These are phyloP conservation scores for Lactarius akahatsu DNA, from an alignment of 768 basidiomycete species.

Conservation along the genomic window DNA sequence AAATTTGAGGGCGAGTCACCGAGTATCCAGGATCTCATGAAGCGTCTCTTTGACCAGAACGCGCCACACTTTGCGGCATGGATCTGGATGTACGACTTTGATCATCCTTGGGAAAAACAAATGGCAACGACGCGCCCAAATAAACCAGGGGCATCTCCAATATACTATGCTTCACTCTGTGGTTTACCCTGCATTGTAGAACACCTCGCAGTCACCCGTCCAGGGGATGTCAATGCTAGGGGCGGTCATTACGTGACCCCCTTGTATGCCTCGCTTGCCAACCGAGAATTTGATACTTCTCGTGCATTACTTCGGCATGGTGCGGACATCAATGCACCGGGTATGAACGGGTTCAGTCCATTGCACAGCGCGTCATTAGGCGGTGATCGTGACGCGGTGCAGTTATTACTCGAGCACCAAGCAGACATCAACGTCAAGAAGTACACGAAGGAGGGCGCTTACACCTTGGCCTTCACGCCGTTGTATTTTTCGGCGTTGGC, in stretches of 20 bases:
- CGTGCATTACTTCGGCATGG: neutral
- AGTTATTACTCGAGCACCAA: neutral
- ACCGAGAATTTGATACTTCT: neutral
- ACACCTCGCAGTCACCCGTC: neutral
- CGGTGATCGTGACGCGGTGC: slow-evolving; percentile 1
- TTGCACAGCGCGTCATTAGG: slow-evolving; percentile 4
- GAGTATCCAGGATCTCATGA: neutral
- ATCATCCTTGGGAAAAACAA: neutral
- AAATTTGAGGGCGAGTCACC: neutral
- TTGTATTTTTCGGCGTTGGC: no score
- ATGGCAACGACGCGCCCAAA: neutral
- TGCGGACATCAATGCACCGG: neutral
- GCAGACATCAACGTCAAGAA: no score
- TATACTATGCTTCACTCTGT: slow-evolving; percentile 12
- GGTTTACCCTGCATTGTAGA: slow-evolving; percentile 1
- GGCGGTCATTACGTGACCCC: neutral
- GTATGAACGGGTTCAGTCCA: neutral
- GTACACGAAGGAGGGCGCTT: no score
- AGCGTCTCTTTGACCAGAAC: neutral
- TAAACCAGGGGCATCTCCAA: neutral
- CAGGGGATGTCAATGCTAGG: neutral
- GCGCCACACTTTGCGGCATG: neutral
- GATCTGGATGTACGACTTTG: slow-evolving; percentile 17
- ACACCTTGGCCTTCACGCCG: no score
- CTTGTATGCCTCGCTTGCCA: neutral